Evolutionary conservation across 2,329 filamentous ascomycete genomes (phyloP).

Genomic region (Trichocomaceae sp.): DNA sequence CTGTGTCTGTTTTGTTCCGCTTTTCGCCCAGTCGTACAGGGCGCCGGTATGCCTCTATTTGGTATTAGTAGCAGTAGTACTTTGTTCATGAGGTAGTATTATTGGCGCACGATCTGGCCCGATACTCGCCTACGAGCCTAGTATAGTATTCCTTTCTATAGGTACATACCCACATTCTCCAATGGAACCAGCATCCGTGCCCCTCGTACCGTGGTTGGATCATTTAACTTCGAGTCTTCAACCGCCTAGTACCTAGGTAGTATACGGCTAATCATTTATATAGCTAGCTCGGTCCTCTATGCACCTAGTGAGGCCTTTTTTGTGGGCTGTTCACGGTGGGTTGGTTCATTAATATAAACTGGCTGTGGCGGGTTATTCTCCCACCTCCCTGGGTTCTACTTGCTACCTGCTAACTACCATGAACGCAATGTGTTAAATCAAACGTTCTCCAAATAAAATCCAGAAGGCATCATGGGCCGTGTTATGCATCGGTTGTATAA

Average conservation of each 20-base stretch:
- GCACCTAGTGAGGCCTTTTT: not conserved
- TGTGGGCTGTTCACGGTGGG: too few species aligned
- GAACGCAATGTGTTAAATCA: not conserved
- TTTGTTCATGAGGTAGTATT: too few species aligned
- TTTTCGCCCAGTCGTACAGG: not conserved
- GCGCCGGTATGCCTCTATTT: too few species aligned
- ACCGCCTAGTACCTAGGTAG: too few species aligned
- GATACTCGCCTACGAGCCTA: too few species aligned
- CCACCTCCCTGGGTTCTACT: too few species aligned
- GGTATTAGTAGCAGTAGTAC: not conserved
- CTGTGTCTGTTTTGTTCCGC: not conserved
- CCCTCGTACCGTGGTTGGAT: not conserved
- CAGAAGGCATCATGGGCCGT: constrained; percentile 24
- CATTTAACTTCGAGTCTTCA: constrained; percentile 4
- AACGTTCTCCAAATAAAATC: not conserved
- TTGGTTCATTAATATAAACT: not conserved
- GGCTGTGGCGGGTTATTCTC: not conserved
- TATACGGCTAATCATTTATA: not conserved
- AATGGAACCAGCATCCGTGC: not conserved
- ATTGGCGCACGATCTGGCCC: too few species aligned
- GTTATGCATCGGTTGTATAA: constrained; percentile 35
- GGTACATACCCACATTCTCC: not conserved
- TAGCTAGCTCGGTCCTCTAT: not conserved
- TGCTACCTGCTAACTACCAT: not conserved
- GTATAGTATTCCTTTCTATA: not conserved